Percentiles rank a stretch among this genome's conserved stretches.
Evolutionary conservation across 2,329 filamentous ascomycete genomes (phyloP).

Genomic region (Huntiella bhutanensis): DNA sequence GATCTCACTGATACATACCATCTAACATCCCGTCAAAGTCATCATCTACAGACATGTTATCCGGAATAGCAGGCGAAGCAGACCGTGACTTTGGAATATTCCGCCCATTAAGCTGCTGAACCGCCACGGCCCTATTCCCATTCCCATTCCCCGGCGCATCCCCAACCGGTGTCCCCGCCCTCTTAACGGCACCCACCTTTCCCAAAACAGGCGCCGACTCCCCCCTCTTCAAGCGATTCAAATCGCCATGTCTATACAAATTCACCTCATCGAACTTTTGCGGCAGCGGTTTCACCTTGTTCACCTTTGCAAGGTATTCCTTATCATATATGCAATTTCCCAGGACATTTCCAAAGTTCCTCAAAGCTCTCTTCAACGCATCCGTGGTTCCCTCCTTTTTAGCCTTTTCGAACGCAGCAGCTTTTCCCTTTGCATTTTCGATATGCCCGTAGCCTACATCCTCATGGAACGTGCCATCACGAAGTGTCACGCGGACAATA

Average conservation of each 20-base stretch:
- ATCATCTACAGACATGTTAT: slow-evolving; percentile 9
- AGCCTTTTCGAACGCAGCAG: slow-evolving; percentile 89
- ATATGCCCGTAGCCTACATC: slow-evolving; percentile 94
- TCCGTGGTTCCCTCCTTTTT: slow-evolving; percentile 98
- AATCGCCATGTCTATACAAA: slow-evolving; percentile 61
- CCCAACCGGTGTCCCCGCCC: slow-evolving; percentile 15
- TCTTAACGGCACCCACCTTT: slow-evolving; percentile 15
- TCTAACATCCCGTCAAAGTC: slow-evolving; percentile 16
- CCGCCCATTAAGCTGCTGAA: slow-evolving; percentile 20
- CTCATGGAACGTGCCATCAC: slow-evolving; percentile 92
- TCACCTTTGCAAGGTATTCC: slow-evolving; percentile 76
- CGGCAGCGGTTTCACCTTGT: slow-evolving; percentile 65
- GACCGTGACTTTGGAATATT: slow-evolving; percentile 9
- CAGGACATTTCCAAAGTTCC: slow-evolving; percentile 87
- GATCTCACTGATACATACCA: slow-evolving; percentile 5
- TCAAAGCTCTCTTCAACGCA: slow-evolving; percentile 69
- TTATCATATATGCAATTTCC: slow-evolving; percentile 99
- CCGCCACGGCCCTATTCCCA: background rate
- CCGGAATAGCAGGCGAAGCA: slow-evolving; percentile 7
- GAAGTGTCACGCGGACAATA: slow-evolving; percentile 73
- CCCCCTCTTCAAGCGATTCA: slow-evolving; percentile 5
- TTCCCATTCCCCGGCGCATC: slow-evolving; percentile 2
- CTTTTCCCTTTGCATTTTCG: slow-evolving; percentile 90
- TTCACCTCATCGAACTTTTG: slow-evolving; percentile 55
- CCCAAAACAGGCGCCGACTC: background rate